Percentiles rank a stretch among this genome's conserved stretches.
phyloP scores from a whole-genome alignment of 1,284 basidiomycete genomes.

The Neonothopanus nambi region DNA sequence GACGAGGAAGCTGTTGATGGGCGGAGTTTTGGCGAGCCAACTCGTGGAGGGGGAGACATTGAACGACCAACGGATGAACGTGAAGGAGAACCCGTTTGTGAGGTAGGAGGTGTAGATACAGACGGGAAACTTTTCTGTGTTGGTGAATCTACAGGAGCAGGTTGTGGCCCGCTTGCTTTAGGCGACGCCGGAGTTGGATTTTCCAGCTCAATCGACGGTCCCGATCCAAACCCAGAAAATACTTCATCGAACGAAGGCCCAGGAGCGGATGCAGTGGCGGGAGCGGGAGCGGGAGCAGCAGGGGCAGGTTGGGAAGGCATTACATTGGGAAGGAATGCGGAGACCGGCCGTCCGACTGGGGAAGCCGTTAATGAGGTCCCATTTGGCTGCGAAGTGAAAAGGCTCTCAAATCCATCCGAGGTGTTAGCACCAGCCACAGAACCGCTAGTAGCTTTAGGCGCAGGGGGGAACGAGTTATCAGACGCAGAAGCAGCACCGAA shows the following conservation, averaged over 20 bases:
- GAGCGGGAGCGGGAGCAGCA: slow-evolving; percentile 20
- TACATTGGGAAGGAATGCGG: slow-evolving; percentile 2
- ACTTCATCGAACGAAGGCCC: slow-evolving; percentile 59
- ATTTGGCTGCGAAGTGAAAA: slow-evolving; percentile 28
- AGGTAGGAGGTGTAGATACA: slow-evolving; percentile 32
- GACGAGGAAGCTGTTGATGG: slow-evolving; percentile 47
- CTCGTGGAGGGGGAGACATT: slow-evolving; percentile 51
- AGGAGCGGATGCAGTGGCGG: slow-evolving; percentile 18
- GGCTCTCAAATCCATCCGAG: slow-evolving; percentile 42
- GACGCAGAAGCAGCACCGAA: slow-evolving; percentile 62
- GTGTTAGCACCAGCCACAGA: slow-evolving; percentile 16
- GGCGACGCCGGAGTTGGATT: slow-evolving; percentile 21
- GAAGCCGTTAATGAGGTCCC: not conserved
- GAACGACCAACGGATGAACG: slow-evolving; percentile 28
- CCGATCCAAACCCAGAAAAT: slow-evolving; percentile 52
- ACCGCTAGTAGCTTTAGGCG: slow-evolving; percentile 18
- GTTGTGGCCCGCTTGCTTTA: slow-evolving; percentile 18
- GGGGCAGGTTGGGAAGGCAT: slow-evolving; percentile 19
- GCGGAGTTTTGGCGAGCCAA: slow-evolving; percentile 53
- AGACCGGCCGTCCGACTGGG: not conserved
- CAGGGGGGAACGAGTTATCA: slow-evolving; percentile 33
- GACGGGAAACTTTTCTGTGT: slow-evolving; percentile 36
- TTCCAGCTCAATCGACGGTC: slow-evolving; percentile 44
- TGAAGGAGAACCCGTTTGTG: slow-evolving; percentile 37
- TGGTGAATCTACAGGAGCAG: slow-evolving; percentile 20